A percentile compares a stretch with the other conserved stretches of the same genome.
Evolutionary conservation across 2,329 filamentous ascomycete species (phyloP).

Genomic region (Canariomyces notabilis): DNA sequence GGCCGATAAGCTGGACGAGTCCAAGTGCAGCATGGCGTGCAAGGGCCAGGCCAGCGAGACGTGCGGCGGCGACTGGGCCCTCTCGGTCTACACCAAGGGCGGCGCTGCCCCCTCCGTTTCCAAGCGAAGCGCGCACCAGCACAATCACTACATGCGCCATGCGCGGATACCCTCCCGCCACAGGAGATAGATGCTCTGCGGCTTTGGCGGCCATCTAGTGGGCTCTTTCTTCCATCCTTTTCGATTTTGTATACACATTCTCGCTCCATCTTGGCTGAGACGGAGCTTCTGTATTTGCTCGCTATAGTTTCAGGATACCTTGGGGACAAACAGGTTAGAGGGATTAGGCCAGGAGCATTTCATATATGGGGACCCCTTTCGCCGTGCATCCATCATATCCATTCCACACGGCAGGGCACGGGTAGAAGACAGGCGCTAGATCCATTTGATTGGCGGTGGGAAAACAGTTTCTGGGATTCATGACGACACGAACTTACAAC

Average conservation of each 20-base stretch:
- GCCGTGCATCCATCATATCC: not conserved
- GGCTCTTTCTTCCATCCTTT: not conserved
- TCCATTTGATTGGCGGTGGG: slow-evolving; percentile 3
- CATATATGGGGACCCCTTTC: not conserved
- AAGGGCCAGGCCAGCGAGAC: slow-evolving; percentile 42
- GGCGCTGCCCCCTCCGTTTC: slow-evolving; percentile 27
- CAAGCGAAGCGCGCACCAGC: slow-evolving; percentile 36
- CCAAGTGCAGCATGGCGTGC: slow-evolving; percentile 44
- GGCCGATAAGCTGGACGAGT: slow-evolving; percentile 39
- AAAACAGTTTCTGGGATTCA: not conserved
- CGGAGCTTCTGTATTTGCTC: slow-evolving; percentile 5
- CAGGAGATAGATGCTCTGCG: slow-evolving; percentile 6
- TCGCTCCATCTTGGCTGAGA: not conserved
- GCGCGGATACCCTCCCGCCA: slow-evolving; percentile 22
- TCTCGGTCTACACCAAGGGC: slow-evolving; percentile 41
- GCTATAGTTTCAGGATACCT: not conserved
- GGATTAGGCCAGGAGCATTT: not conserved
- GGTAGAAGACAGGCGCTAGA: slow-evolving; percentile 3
- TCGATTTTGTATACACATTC: not conserved
- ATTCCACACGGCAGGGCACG: not conserved
- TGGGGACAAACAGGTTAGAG: slow-evolving; percentile 3
- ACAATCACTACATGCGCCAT: slow-evolving; percentile 34
- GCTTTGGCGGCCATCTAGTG: not conserved
- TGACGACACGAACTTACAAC: slow-evolving; percentile 9
- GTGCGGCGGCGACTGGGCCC: slow-evolving; percentile 46